Conservation (phyloP, 768 basidiomycete genomes). For the Lepiota subincarnata region DNA sequence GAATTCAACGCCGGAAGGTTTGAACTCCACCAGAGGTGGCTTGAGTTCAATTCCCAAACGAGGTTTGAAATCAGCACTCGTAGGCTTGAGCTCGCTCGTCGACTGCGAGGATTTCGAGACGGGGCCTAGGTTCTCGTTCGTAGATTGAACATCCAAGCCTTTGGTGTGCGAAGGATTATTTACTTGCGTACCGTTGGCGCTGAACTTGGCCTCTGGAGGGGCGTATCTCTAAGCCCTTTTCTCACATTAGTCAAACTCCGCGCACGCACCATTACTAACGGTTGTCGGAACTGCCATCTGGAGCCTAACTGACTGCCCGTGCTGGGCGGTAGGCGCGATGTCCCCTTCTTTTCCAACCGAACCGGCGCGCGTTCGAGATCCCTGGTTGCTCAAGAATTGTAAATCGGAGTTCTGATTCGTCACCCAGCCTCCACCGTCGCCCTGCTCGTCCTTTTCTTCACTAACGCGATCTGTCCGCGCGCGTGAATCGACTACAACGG, state of each 20-base stretch:
- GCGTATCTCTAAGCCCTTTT: background rate
- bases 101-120: background rate
- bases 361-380: background rate
- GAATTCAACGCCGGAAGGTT: conserved; percentile 1
- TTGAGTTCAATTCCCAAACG: conserved; percentile 6
- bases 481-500: no score
- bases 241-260: background rate
- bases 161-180: background rate
- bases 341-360: background rate
- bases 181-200: background rate
- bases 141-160: background rate
- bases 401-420: background rate
- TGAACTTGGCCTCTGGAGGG: background rate
- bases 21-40: conserved; percentile 4
- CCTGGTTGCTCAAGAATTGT: background rate
- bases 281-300: background rate
- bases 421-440: conserved; percentile 5
- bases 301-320: background rate
- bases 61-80: conserved; percentile 11
- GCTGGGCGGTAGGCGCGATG: background rate
- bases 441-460: background rate
- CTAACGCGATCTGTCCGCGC: background rate
- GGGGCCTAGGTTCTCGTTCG: background rate
- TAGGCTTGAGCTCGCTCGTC: conserved; percentile 6
- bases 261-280: conserved; percentile 1